Base-by-base conservation (phyloP, 169 alveolate species). In the Nephromyces sp. region DNA sequence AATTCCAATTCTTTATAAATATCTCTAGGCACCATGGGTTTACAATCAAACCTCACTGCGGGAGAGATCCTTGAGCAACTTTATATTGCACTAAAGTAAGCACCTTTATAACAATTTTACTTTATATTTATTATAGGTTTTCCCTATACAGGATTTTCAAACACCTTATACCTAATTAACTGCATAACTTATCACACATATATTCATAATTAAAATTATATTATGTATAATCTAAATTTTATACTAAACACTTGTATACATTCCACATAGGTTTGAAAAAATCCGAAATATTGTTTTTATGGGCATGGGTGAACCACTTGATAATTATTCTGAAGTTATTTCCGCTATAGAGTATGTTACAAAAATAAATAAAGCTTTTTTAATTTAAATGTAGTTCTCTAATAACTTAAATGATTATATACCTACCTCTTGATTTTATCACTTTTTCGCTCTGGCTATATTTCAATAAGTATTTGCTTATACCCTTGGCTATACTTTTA, bases 271-370 rank as follows among this genome's bases (percentile, higher is more conserved):
- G 8, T 52, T 68, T 3, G 75, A 68, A 43, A 32, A 1, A 2
- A 82, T 82, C 8, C 71, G 81, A 35, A 82, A 82, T 68, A 77
- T 82, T 29, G 85, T 79, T 6, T 82, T 79, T 69, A 82, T 82
- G 87, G 87, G 75, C 31, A 80, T 80, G 87, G 87, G 87, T 4
- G 87, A 82, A 75, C 88, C 88, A 22, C 35, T 82, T 22, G 88
- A 79, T 51, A 82, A 82, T 69, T 82, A 82, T 65, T 72, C 66
- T 5, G 87, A 62, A 33, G 86, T 82, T 6, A 31, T 82, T 31
- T 65, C 68, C 35, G 71, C 88, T 15, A 70, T 82, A 8, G 57
- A 33, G 74, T 28, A 52, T 3, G 69, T 80, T 67, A 64, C 52
- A 33, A 61, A 62, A 28, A 28, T 22, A 6, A 21, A n/a, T 4